Base-by-base conservation (phyloP, 2,329 filamentous ascomycete genomes). In the Didymella glomerata region DNA sequence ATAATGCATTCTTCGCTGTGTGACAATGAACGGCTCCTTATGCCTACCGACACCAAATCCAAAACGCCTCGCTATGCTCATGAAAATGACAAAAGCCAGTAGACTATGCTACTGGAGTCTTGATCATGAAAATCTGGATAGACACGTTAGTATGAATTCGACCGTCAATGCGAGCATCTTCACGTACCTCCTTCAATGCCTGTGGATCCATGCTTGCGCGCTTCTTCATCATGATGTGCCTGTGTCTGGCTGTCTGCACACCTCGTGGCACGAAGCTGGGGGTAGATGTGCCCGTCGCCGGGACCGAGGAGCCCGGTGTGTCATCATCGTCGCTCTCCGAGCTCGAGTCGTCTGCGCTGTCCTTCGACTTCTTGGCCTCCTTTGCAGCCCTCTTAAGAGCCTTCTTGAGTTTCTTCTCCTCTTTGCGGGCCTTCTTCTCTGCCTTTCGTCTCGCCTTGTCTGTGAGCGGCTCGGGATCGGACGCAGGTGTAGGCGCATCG, bases 161-260 rank as follows among this genome's bases (percentile, higher is more conserved):
- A 32, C 4, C 4, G 5, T 27, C 18, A 7, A 25, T 2, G 7
- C 34, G n/a, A 28, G 7, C n/a, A 6, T 28, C 16, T 2, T 14
- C 36, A 66, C 68, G 51, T 80, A 93, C 91, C 87, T 97, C 93
- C 76, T 93, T 94, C 72, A 98, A 79, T 14, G 93, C 91, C 71
- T 90, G 88, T 48, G 88, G 85, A 76, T 97, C 91, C 80, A 92
- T 85, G 58, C 93, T 85, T 2, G 93, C 93, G 80, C 89, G 86
- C 69, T 88, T 88, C 82, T 98, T 98, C 69, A 95, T 91, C 56
- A 90, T 90, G 70, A 98, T 97, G 77, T 93, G 92, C 60, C 92
- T 85, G 66, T 91, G 88, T 63, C 94, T 84, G 46, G 93, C 87
- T 54, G 90, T 85, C 74, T 93, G 91, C 64, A 92, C 85, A 48